Conservation (phyloP, 306 rosid species). For the Herpetospermum pedunculosum region DNA sequence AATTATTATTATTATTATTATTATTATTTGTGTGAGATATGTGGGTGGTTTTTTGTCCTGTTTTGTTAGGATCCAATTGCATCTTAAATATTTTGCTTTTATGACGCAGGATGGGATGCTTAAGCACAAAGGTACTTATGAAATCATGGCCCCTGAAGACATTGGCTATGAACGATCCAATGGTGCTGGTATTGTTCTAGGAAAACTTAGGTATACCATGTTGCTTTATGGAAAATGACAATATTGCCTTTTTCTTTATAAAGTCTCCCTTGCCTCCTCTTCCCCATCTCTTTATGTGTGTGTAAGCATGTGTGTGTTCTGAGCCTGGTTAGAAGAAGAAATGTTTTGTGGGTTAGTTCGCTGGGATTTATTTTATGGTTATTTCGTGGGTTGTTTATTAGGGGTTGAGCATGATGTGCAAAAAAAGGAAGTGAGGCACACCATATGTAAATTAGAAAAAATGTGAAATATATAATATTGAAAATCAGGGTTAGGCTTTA, state of each 20-base stretch:
- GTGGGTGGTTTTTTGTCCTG: neutral
- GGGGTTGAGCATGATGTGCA: too few species aligned
- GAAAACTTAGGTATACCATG: conserved; percentile 70
- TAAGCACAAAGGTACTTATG: conserved; percentile 81
- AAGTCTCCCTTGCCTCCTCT: neutral
- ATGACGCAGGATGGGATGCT: conserved; percentile 89
- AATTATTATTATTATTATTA: neutral
- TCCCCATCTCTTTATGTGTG: neutral
- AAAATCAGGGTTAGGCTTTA: neutral
- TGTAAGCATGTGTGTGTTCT: too few species aligned
- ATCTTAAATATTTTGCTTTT: conserved; percentile 3
- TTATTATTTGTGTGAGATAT: neutral
- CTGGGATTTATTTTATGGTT: neutral
- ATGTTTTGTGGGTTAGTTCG: too few species aligned
- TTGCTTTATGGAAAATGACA: neutral
- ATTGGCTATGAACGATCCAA: conserved; percentile 66
- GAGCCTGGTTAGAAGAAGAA: too few species aligned
- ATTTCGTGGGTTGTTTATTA: too few species aligned
- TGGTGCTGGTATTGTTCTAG: conserved; percentile 88
- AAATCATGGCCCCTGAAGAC: conserved; percentile 87
- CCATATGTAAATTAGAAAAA: neutral
- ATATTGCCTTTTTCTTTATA: neutral
- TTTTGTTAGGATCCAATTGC: neutral
- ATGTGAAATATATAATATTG: neutral
- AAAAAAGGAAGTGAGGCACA: too few species aligned